Evolutionary conservation across 2,329 filamentous ascomycete genomes (phyloP).

Genomic region (Scedosporium boydii): DNA sequence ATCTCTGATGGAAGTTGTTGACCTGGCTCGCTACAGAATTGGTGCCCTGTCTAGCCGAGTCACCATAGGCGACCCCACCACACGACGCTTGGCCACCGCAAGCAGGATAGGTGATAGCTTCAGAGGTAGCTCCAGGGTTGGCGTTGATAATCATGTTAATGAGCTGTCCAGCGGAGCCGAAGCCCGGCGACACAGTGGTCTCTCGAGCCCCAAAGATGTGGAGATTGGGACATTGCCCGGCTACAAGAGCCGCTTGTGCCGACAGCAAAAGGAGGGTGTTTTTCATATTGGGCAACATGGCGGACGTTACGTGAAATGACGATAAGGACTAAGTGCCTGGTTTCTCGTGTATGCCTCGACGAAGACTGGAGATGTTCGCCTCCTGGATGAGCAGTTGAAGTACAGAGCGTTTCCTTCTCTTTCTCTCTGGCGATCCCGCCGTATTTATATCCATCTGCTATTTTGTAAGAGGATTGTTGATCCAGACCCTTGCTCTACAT

Average conservation of each 20-base stretch:
- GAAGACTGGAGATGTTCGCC: not conserved
- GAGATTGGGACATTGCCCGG: constrained; percentile 24
- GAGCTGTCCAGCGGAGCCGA: constrained; percentile 38
- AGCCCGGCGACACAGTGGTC: constrained; percentile 40
- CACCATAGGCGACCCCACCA: constrained; percentile 32
- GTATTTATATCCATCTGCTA: too few species aligned
- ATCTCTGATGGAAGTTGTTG: constrained; percentile 45
- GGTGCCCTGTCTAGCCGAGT: constrained; percentile 48
- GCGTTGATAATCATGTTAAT: constrained; percentile 38
- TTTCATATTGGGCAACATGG: not conserved
- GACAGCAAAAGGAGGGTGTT: not conserved
- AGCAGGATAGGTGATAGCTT: constrained; percentile 50
- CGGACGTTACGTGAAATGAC: not conserved
- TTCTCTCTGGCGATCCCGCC: too few species aligned
- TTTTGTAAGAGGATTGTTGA: not conserved
- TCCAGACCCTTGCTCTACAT: too few species aligned
- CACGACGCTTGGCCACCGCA: constrained; percentile 44
- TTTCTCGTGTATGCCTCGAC: not conserved
- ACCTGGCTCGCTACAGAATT: constrained; percentile 49
- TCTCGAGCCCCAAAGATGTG: constrained; percentile 38
- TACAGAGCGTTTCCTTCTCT: not conserved
- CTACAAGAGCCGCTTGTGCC: not conserved
- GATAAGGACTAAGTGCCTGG: not conserved
- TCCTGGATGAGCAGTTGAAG: not conserved
- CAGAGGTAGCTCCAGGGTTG: constrained; percentile 40